A percentile compares a stretch with the other conserved stretches of the same genome.
Conservation (phyloP, 345 rosid species). For the Citrus sp. region DNA sequence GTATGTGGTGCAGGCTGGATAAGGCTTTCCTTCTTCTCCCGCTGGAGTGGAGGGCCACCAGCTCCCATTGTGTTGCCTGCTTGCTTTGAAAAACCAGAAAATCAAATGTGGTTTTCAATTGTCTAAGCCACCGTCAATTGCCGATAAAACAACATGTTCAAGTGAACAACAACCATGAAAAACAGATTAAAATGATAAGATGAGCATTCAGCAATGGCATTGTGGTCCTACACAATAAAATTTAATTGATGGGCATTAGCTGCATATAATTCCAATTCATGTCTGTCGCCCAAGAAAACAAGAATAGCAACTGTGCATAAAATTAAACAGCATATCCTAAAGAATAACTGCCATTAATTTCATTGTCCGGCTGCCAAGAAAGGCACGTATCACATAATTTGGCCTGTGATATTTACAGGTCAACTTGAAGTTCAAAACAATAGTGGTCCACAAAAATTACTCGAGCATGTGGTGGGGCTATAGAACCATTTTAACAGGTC, state of each 20-base stretch:
- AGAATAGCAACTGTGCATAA: background rate
- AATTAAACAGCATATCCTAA: background rate
- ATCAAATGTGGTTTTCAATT: background rate
- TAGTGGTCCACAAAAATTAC: background rate
- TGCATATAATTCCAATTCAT: background rate
- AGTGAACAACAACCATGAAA: background rate
- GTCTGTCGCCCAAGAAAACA: background rate
- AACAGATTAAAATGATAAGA: background rate
- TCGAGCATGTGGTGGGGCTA: background rate
- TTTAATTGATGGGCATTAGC: background rate
- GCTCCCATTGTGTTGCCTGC: conserved; percentile 34
- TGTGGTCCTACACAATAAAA: background rate
- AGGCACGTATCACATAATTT: background rate
- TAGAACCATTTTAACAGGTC: too few relatives aligned
- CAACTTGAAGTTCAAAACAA: background rate
- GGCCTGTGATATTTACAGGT: background rate
- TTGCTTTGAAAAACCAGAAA: background rate
- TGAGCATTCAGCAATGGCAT: background rate
- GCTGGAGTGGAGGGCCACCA: conserved; percentile 29
- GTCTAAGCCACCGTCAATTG: background rate
- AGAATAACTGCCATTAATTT: background rate
- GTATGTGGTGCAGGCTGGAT: conserved; percentile 29
- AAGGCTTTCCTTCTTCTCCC: background rate
- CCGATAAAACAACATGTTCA: too few relatives aligned
- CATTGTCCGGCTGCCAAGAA: background rate